phyloP scores from a whole-genome alignment of 768 basidiomycete species.

The Naganishia antarctica region DNA sequence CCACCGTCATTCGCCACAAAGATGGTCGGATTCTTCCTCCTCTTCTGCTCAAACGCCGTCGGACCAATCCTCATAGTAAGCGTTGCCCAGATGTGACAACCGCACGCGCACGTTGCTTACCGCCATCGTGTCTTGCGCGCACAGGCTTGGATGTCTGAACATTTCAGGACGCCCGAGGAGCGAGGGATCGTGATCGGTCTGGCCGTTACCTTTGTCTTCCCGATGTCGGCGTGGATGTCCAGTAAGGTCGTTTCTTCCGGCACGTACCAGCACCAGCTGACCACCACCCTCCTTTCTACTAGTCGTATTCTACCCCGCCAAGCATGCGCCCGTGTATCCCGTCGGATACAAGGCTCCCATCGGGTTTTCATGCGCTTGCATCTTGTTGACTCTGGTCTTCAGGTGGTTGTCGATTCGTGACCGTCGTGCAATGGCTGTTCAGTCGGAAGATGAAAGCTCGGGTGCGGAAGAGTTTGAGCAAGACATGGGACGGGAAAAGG shows the following conservation, averaged over 20 bases:
- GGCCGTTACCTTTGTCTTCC: conserved; percentile 31
- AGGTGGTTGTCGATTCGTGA: conserved; percentile 12
- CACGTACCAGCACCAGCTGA: background rate
- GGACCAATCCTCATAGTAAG: conserved; percentile 33
- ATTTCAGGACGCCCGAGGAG: conserved; percentile 31
- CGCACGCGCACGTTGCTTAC: no score
- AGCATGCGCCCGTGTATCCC: conserved; percentile 36
- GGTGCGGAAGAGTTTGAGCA: background rate
- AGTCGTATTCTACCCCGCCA: conserved; percentile 38
- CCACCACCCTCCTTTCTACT: background rate
- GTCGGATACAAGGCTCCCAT: conserved; percentile 38
- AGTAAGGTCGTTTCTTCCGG: conserved; percentile 18
- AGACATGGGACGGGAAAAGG: background rate
- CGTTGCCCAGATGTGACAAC: no score
- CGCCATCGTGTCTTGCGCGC: background rate
- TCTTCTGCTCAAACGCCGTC: conserved; percentile 34
- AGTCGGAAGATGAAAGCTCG: background rate
- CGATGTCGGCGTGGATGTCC: conserved; percentile 28
- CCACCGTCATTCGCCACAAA: conserved; percentile 30
- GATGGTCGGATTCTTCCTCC: conserved; percentile 34
- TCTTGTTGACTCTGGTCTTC: conserved; percentile 26
- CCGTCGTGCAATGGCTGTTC: background rate
- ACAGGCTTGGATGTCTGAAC: conserved; percentile 37
- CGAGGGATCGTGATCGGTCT: conserved; percentile 31
- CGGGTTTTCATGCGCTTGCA: conserved; percentile 27